Evolutionary conservation across 192 early-diverging fungal genomes (phyloP), one percentile per base, ranked within the genome.

Genomic region (Lobosporangium transversale): DNA sequence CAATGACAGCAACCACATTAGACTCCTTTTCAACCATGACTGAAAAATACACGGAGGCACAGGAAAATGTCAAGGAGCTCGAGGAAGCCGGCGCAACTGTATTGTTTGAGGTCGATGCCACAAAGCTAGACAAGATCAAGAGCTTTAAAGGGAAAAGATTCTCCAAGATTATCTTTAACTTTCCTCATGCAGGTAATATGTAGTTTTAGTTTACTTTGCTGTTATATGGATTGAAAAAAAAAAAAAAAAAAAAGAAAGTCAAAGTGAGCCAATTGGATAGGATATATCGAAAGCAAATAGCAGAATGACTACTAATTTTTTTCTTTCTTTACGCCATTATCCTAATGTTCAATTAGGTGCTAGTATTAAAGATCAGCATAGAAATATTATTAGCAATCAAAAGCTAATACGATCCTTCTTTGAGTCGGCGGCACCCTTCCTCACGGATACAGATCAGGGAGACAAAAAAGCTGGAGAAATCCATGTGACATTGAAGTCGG

Each of bases 111-210:
- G 86, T 97, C 0, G 94, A 98, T 70, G 94, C 85, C 1, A 95
- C 94, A 0, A 68, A 85, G 24, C 53, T 98, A 45, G 76, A 79
- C 2, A 88, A 80, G 35, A 78, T 66, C 62, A 85, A 87, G 62
- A 73, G 67, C 33, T 79, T 97, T n/a, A 84, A 78, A 27, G 70
- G 68, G 21, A 80, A 82, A 52, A 43, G 65, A 35, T 98, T 95
- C 66, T 82, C 87, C 42, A 92, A 91, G 62, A 94, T 98, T 35
- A 88, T 97, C 15, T 98, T 99, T 75, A 97, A 97, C 75, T 99
- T 99, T 76, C 97, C 97, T 33, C 97, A 99, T 69, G 89, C 89
- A 9, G 95, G 96, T 87, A 81, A 31, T 27, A 37, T 47, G 43
- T 33, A 18, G 24, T 14, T 11, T 32, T 33, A 32, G 18, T 17